These are phyloP conservation scores for Astrothelium subdiscretum DNA, from an alignment of 495 filamentous ascomycete species.

Conservation along the genomic window DNA sequence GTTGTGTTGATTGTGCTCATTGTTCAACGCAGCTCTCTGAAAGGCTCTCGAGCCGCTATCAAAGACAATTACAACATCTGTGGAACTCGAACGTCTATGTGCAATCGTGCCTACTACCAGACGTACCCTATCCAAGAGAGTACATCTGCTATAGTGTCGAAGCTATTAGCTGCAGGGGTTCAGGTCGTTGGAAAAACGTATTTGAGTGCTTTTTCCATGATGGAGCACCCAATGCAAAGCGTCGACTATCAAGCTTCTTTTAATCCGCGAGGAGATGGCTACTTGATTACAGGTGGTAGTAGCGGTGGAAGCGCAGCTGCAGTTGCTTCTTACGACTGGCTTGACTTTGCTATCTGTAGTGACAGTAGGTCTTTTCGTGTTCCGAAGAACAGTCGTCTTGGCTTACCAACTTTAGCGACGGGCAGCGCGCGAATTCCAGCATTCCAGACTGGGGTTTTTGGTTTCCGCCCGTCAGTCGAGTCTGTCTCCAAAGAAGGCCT, in stretches of 20 bases:
- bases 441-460: neutral
- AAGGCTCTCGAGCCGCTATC: neutral
- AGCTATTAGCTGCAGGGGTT: neutral
- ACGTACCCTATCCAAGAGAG: neutral
- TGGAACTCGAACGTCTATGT: neutral
- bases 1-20: neutral
- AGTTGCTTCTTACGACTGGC: constrained; percentile 8
- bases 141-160: neutral
- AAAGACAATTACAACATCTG: neutral
- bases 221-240: neutral
- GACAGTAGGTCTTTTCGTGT: neutral
- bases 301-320: constrained; percentile 2
- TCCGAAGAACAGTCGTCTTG: neutral
- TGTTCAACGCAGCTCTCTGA: neutral
- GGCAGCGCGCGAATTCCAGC: neutral
- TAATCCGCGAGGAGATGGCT: constrained; percentile 9
- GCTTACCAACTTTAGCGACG: neutral
- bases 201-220: neutral
- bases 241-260: neutral
- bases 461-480: neutral
- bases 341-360: neutral
- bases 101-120: neutral
- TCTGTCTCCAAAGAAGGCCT: neutral
- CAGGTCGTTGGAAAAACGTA: neutral
- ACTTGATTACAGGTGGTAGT: neutral